These are phyloP conservation scores for Amniculicola lignicola DNA, from an alignment of 495 filamentous ascomycete genomes.

Conservation along the genomic window DNA sequence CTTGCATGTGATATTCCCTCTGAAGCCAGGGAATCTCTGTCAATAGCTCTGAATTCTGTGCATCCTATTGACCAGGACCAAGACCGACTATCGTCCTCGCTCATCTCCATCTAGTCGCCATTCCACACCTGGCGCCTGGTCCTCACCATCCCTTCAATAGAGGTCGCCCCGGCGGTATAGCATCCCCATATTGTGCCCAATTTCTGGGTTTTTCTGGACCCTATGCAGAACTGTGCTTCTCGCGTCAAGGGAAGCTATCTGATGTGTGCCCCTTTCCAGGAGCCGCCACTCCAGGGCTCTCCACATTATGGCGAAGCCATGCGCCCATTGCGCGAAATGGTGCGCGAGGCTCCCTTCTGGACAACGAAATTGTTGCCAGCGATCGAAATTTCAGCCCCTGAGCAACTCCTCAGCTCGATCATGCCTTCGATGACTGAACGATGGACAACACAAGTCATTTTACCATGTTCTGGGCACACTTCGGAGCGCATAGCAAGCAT, in stretches of 20 bases:
- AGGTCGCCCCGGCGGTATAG: neutral
- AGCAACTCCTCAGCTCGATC: too few species aligned
- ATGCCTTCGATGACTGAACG: too few species aligned
- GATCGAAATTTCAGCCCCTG: too few species aligned
- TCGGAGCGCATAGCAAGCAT: neutral
- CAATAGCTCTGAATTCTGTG: neutral
- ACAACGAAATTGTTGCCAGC: too few species aligned
- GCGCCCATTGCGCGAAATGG: too few species aligned
- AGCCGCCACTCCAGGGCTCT: too few species aligned
- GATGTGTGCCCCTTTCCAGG: too few species aligned
- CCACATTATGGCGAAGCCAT: too few species aligned
- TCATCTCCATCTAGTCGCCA: neutral
- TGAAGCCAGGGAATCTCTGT: neutral
- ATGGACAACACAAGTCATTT: too few species aligned
- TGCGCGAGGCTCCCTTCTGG: too few species aligned
- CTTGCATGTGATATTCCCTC: neutral
- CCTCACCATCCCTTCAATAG: neutral
- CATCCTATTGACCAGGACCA: neutral
- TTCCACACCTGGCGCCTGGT: neutral
- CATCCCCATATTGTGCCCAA: neutral
- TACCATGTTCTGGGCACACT: too few species aligned
- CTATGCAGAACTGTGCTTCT: neutral
- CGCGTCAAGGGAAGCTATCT: neutral
- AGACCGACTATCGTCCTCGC: neutral
- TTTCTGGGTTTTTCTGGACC: neutral